Conservation (phyloP, 371 early-diverging fungal species). For the Nematocida sp. region DNA sequence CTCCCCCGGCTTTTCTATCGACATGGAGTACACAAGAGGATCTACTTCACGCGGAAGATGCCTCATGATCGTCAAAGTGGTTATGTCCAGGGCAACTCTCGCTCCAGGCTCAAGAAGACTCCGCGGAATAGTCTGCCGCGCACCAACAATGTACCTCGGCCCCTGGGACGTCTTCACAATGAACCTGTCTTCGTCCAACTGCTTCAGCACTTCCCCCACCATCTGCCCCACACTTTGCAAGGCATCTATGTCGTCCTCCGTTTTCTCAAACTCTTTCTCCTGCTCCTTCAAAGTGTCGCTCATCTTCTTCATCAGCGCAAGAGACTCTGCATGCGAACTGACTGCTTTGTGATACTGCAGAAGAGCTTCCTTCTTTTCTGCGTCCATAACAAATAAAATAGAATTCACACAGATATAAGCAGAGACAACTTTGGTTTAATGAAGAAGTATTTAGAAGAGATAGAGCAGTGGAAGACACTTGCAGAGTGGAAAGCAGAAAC, state of each 20-base stretch:
- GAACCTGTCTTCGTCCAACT: conserved; percentile 88
- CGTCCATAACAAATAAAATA: conserved; percentile 51
- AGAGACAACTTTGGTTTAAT: neutral
- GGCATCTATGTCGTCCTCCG: conserved; percentile 93
- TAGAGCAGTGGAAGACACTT: conserved; percentile 26
- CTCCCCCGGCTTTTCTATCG: conserved; percentile 76
- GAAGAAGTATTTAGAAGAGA: conserved; percentile 5
- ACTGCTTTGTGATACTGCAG: conserved; percentile 36
- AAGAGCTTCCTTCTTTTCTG: conserved; percentile 34
- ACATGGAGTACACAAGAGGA: conserved; percentile 97
- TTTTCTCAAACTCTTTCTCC: conserved; percentile 81
- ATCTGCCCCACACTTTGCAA: conserved; percentile 96
- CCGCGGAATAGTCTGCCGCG: conserved; percentile 81
- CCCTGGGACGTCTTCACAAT: conserved; percentile 96
- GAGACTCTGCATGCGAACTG: conserved; percentile 3
- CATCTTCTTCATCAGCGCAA: conserved; percentile 32
- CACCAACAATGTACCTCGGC: conserved; percentile 96
- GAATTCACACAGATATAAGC: too few species aligned
- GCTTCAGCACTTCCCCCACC: conserved; percentile 94
- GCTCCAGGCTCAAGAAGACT: conserved; percentile 78
- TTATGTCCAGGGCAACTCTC: conserved; percentile 95
- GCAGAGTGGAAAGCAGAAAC: conserved; percentile 26
- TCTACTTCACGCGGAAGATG: conserved; percentile 94
- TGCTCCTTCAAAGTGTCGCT: conserved; percentile 67
- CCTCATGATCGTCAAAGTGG: conserved; percentile 96